Evolutionary conservation across 2,329 filamentous ascomycete species (phyloP).

Genomic region (Fusarium siculi): DNA sequence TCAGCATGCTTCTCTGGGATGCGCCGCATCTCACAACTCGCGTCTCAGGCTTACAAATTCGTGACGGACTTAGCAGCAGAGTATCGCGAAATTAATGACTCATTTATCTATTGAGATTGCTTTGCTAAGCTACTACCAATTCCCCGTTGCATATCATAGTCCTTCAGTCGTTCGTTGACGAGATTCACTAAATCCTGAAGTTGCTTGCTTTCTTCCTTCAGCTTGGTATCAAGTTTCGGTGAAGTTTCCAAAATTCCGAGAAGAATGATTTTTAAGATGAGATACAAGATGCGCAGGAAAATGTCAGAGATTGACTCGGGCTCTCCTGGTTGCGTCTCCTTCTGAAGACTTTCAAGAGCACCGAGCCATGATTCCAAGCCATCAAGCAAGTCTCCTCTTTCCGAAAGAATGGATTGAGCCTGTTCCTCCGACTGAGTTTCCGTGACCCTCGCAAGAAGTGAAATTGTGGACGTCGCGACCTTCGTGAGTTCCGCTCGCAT

Average conservation of each 20-base stretch:
- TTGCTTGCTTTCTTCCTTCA: constrained; percentile 47
- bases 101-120: background rate
- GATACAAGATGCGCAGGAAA: constrained; percentile 51
- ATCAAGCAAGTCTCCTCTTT: constrained; percentile 47
- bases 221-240: constrained; percentile 38
- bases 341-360: constrained; percentile 43
- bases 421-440: constrained; percentile 34
- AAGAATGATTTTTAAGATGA: constrained; percentile 49
- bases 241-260: constrained; percentile 48
- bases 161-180: constrained; percentile 46
- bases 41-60: background rate
- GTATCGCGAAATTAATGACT: fast-evolving
- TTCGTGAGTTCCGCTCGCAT: constrained; percentile 49
- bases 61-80: background rate
- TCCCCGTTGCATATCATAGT: constrained; percentile 39
- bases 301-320: constrained; percentile 46
- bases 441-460: constrained; percentile 48
- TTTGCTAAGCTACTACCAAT: background rate
- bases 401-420: constrained; percentile 42
- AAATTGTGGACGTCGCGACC: constrained; percentile 48
- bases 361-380: constrained; percentile 49
- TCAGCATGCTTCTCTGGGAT: constrained; percentile 9
- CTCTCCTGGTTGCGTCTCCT: constrained; percentile 21
- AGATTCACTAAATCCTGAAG: constrained; percentile 46
- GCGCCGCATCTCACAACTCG: background rate